phyloP scores from a whole-genome alignment of 768 basidiomycete species.

The Suillus sp. region DNA sequence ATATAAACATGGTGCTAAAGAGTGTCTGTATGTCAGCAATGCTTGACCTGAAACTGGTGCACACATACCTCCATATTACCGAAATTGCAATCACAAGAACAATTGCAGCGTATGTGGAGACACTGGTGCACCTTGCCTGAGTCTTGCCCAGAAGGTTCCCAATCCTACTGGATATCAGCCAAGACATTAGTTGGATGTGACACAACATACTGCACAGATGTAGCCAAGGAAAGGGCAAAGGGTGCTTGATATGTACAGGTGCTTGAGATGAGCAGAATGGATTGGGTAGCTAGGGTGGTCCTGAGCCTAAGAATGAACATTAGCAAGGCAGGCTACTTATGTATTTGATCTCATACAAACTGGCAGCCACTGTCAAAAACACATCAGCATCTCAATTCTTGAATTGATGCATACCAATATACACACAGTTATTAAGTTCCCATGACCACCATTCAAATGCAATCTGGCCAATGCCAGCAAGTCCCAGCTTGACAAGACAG shows the following conservation, averaged over 20 bases:
- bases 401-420: background rate
- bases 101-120: constrained; percentile 66
- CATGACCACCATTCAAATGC: constrained; percentile 98
- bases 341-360: constrained; percentile 39
- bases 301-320: constrained; percentile 57
- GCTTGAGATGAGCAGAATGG: constrained; percentile 75
- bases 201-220: constrained; percentile 74
- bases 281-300: constrained; percentile 82
- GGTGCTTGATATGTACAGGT: constrained; percentile 84
- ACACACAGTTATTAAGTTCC: constrained; percentile 70
- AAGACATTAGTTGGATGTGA: background rate
- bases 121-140: constrained; percentile 69
- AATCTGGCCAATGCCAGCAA: constrained; percentile 81
- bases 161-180: constrained; percentile 47
- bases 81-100: constrained; percentile 67
- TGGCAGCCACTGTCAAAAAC: constrained; percentile 48
- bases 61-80: constrained; percentile 59
- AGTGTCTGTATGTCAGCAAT: background rate
- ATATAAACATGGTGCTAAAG: constrained; percentile 52
- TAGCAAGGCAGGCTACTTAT: background rate
- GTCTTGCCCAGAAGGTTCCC: constrained; percentile 88
- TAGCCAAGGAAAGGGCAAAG: constrained; percentile 78
- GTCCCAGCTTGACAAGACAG: constrained; percentile 69
- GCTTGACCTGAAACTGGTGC: constrained; percentile 1
- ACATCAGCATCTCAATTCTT: background rate